Conservation (phyloP, 164 flowering plant genomes). For the Paratinospora sagittata region DNA sequence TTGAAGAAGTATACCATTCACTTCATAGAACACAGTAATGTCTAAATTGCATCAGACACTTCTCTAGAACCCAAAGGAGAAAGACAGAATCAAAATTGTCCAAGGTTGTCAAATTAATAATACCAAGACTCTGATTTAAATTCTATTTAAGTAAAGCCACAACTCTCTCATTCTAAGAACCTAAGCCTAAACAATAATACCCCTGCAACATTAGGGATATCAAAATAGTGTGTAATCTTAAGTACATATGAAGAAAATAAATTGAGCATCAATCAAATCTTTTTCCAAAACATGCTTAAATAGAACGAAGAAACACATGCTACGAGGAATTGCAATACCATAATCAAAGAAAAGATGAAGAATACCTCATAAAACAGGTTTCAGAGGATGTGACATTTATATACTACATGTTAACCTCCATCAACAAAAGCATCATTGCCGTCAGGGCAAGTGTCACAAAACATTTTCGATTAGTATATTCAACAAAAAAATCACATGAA, state of each 20-base stretch:
- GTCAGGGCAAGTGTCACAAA: not conserved
- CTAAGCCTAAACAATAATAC: not conserved
- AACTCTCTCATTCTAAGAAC: not conserved
- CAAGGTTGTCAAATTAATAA: not conserved
- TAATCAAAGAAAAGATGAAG: not conserved
- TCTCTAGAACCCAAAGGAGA: no score
- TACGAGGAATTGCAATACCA: not conserved
- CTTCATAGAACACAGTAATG: no score
- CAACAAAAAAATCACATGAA: slow-evolving; percentile 9
- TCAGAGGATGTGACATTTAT: not conserved
- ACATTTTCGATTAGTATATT: not conserved
- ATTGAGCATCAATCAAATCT: not conserved
- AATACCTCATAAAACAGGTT: not conserved
- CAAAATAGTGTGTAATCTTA: no score
- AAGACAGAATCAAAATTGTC: no score
- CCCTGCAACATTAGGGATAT: no score
- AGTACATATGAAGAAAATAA: not conserved
- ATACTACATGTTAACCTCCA: not conserved
- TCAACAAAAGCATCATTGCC: not conserved
- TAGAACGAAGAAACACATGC: not conserved
- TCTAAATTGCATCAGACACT: no score
- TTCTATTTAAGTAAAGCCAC: not conserved
- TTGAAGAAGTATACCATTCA: no score
- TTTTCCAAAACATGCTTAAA: not conserved
- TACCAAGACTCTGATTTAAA: not conserved